Evolutionary conservation across 164 flowering plant species (phyloP), one percentile per base, ranked within the genome.

Genomic region (Sedum album): DNA sequence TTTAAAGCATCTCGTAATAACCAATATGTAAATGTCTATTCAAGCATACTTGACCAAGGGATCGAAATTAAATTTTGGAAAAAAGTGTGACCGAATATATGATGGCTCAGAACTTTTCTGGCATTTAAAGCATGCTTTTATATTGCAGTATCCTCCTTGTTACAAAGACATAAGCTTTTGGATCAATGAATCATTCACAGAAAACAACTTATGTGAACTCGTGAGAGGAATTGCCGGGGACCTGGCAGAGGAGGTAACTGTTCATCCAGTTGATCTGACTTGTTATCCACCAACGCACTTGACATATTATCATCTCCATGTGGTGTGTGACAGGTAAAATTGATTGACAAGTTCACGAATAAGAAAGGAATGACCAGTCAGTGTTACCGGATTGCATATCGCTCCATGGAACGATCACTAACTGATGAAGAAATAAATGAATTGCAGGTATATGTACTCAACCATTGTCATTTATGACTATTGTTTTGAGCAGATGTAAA

Each of bases 321-420:
- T 13, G n/a, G 2, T 14, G 33, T 55, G 31, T 57, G 31, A 14
- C 83, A 93, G 98, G 97, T 93, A 69, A 69, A 35, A 25, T 73
- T 93, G 81, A 93, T 91, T 23, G 98, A 89, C 75, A 83, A 81
- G 77, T 91, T 93, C 78, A 86, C 96, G 71, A 91, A 93, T 81
- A 85, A 93, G 89, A 83, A 89, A 79, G 97, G 96, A 72, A 91
- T 89, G 97, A 93, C 95, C 21, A 91, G 98, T 71, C 98, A 93
- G 60, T 91, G 98, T 74, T 93, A 93, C 68, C 78, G 98, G 74
- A 89, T 93, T 42, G 82, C 88, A 57, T 93, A 83, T 66, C 83
- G 98, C 15, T 93, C 98, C 33, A 93, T 91, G 98, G 98, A 93
- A 66, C 93, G 98, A 9, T 91, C 98, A 4, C 90, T 93, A 14